A percentile compares a stretch with the other conserved stretches of the same genome.
Conservation (phyloP, 305 asterid species). For the Plantago coronopus region DNA sequence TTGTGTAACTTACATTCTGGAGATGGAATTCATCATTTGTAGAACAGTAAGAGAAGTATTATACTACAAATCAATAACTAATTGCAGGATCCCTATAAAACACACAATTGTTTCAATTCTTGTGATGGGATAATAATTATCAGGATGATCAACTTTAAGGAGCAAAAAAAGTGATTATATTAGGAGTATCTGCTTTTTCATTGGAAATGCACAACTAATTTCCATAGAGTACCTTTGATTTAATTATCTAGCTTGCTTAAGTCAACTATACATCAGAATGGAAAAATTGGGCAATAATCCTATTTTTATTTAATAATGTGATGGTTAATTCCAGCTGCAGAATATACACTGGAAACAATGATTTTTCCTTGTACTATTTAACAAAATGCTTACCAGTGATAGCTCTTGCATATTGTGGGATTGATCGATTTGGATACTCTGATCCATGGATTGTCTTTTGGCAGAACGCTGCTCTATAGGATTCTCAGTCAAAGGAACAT, state of each 20-base stretch:
- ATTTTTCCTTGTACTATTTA: conserved; percentile 7
- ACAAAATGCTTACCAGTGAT: conserved; percentile 66
- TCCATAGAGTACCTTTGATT: conserved; percentile 9
- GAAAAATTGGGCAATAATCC: not conserved
- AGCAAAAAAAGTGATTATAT: not conserved
- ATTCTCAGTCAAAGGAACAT: conserved; percentile 47
- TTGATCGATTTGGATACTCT: conserved; percentile 34
- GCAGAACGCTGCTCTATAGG: conserved; percentile 51
- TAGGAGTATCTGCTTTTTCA: not conserved
- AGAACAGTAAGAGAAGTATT: not conserved
- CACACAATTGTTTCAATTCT: not conserved
- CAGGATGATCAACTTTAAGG: not conserved
- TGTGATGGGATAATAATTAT: not conserved
- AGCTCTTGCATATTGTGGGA: conserved; percentile 41
- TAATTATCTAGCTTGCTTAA: conserved; percentile 17
- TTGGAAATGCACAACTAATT: not conserved
- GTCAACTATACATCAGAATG: conserved; percentile 9
- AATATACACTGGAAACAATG: not conserved
- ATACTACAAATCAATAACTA: conserved; percentile 14
- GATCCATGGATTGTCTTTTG: conserved; percentile 65
- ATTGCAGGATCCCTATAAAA: conserved; percentile 13
- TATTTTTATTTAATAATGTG: no score
- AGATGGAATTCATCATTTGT: no score
- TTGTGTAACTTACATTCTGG: no score
- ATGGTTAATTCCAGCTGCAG: conserved; percentile 3